Evolutionary conservation across 2,329 filamentous ascomycete species (phyloP).

Genomic region (Ophiostoma montium): DNA sequence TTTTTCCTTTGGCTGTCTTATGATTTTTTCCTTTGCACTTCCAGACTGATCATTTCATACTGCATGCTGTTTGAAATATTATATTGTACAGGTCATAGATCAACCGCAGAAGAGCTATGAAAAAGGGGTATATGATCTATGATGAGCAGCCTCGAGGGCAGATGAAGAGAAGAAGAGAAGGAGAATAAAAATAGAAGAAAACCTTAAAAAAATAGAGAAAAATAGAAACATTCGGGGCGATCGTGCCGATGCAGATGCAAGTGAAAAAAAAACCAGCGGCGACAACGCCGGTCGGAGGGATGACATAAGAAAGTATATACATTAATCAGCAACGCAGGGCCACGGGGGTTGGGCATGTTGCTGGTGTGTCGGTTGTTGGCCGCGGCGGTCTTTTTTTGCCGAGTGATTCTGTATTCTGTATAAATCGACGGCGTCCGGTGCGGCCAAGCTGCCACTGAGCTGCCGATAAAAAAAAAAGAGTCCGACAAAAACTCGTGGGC

Average conservation of each 20-base stretch:
- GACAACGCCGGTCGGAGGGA: background rate
- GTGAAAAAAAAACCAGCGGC: background rate
- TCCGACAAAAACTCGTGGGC: too few relatives aligned
- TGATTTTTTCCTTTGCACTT: too few relatives aligned
- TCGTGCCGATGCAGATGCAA: background rate
- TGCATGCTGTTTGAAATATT: background rate
- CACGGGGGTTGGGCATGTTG: too few relatives aligned
- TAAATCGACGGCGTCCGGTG: background rate
- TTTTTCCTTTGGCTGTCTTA: too few relatives aligned
- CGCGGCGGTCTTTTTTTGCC: too few relatives aligned
- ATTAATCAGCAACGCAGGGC: background rate
- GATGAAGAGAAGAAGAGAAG: background rate
- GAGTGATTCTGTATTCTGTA: too few relatives aligned
- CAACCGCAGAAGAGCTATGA: background rate
- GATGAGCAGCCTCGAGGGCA: background rate
- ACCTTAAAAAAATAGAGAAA: background rate
- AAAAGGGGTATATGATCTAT: conserved; percentile 3
- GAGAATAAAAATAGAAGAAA: background rate
- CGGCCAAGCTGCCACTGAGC: too few relatives aligned
- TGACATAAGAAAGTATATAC: conserved; percentile 1
- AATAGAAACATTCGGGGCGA: background rate
- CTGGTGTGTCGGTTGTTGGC: too few relatives aligned
- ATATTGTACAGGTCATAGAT: conserved; percentile 1
- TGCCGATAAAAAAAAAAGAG: too few relatives aligned
- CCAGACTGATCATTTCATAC: too few relatives aligned